Base-by-base conservation (phyloP, 116 monocot species). In the Iris pallida region DNA sequence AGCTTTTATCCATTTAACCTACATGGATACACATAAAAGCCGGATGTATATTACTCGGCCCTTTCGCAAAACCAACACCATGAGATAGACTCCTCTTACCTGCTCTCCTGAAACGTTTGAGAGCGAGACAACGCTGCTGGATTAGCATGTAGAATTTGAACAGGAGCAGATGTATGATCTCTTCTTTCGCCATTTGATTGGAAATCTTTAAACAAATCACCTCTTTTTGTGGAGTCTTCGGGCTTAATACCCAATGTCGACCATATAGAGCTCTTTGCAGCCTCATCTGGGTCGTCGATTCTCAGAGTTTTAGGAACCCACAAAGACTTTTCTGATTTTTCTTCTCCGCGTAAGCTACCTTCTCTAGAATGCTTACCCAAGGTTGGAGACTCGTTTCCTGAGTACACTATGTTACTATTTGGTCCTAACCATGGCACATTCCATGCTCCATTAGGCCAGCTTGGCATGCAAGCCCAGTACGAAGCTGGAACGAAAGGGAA, bases 311-410 rank as follows among this genome's bases (percentile, higher is more conserved):
- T 70, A 20, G 70, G 70, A 40, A 70, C 15, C 59, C 70, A 70
- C 15, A 70, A 59, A 10, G 47, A n/a, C 8, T 41, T 70, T 46
- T 41, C 59, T 47, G 40, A 15, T 60, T 30, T 49, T 14, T 60
- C 20, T 48, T 40, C 57, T 2, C 6, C 42, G 12, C 56, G 42
- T 5, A 58, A 67, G 6, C 4, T 44, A 17, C n/a, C 69, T 55
- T 63, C 70, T 49, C 70, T 70, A 48, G 65, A 82, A 72, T 98
- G 98, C 76, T 98, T 98, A 4, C 98, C 98, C 63, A 90, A 69
- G 30, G 58, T 81, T 0, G 90, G 81, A 69, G 83, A 87, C 17
- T 82, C 69, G 66, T 71, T 82, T 4, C 75, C 78, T 10, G 84
- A 86, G 71, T 74, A 74, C 18, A 68, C 73, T 69, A 78, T 74